phyloP scores from a whole-genome alignment of 2,329 filamentous ascomycete species.

The Alternaria brassicicola region DNA sequence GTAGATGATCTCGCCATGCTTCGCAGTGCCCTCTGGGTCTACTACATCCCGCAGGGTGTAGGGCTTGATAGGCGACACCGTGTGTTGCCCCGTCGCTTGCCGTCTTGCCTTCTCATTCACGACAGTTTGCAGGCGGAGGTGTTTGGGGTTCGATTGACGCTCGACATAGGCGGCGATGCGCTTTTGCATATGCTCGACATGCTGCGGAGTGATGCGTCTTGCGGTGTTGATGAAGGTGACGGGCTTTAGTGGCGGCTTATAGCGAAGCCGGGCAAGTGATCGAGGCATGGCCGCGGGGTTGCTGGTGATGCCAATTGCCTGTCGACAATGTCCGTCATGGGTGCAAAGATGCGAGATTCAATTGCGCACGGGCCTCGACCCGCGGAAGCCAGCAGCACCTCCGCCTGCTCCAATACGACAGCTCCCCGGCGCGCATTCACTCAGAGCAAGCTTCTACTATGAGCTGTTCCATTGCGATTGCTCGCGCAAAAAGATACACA shows the following conservation, averaged over 20 bases:
- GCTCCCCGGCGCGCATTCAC: constrained; percentile 13
- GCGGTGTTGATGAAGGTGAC: constrained; percentile 21
- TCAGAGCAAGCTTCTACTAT: constrained; percentile 17
- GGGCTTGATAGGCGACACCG: constrained; percentile 26
- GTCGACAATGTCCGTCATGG: background rate
- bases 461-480: constrained; percentile 10
- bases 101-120: constrained; percentile 33
- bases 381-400: constrained; percentile 16
- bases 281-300: constrained; percentile 37
- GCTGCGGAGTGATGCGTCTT: constrained; percentile 1
- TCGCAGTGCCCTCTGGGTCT: constrained; percentile 28
- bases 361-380: constrained; percentile 12
- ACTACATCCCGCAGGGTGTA: constrained; percentile 52
- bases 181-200: constrained; percentile 6
- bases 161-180: constrained; percentile 28
- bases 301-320: constrained; percentile 11
- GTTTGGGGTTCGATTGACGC: constrained; percentile 33
- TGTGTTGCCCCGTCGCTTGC: constrained; percentile 22
- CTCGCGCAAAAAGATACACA: constrained; percentile 1
- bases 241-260: constrained; percentile 26
- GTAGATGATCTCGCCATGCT: constrained; percentile 66
- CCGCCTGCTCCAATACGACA: constrained; percentile 27
- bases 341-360: constrained; percentile 19
- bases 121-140: constrained; percentile 31
- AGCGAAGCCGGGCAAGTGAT: constrained; percentile 35